Percentiles rank a stretch among this genome's conserved stretches.
These are phyloP conservation scores for Phaeophleospora eucalypticola DNA, from an alignment of 2,329 filamentous ascomycete species.

Conservation along the genomic window DNA sequence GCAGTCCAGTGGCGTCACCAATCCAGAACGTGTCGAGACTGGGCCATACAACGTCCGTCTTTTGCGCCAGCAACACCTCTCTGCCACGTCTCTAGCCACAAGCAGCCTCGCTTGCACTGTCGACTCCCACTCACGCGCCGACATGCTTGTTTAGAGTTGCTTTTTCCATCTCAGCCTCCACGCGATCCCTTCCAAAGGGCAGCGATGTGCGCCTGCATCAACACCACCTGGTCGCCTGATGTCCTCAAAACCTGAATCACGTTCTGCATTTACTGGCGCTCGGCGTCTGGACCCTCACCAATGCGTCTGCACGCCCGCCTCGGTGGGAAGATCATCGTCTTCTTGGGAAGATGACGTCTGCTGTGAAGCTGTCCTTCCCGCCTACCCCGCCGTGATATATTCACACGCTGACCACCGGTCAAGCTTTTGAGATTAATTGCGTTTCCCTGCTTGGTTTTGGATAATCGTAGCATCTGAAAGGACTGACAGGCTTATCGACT, in stretches of 20 bases:
- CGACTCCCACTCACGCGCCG: background rate
- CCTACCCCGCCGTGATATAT: background rate
- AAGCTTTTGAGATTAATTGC: background rate
- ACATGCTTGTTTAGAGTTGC: background rate
- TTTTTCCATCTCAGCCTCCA: background rate
- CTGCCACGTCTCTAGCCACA: too few species aligned
- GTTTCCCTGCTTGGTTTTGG: background rate
- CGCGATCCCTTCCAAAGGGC: background rate
- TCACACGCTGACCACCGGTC: background rate
- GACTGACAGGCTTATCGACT: background rate
- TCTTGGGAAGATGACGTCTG: background rate
- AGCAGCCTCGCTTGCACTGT: too few species aligned
- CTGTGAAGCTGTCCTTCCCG: background rate
- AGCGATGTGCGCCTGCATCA: background rate
- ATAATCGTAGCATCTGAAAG: background rate
- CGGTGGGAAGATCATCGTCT: background rate
- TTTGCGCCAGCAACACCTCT: too few species aligned
- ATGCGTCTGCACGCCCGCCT: background rate
- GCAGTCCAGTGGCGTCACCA: too few species aligned
- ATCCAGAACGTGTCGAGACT: too few species aligned
- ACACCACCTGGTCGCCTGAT: background rate
- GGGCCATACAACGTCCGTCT: too few species aligned
- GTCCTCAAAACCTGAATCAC: background rate
- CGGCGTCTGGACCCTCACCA: background rate
- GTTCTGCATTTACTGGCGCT: background rate